A percentile compares a stretch with the other conserved stretches of the same genome.
Evolutionary conservation across 495 filamentous ascomycete genomes (phyloP).

Genomic region (Aspergillus carlsbadensis): DNA sequence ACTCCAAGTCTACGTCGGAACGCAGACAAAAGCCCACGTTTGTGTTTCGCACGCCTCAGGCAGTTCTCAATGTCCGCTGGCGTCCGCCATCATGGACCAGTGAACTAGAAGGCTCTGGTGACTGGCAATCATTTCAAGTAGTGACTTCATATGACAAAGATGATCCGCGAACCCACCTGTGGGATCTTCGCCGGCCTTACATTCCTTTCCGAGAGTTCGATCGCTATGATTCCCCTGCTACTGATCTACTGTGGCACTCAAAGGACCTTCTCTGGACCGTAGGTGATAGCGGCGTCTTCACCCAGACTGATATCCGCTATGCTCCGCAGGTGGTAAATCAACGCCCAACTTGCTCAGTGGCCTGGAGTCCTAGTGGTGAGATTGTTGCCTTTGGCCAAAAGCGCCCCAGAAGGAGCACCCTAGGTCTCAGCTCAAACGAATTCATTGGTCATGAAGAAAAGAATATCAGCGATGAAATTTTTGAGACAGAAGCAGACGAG

Average conservation of each 20-base stretch:
- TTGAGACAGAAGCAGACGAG: constrained; percentile 67
- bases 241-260: constrained; percentile 85
- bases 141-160: constrained; percentile 66
- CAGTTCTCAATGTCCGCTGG: constrained; percentile 81
- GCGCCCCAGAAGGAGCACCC: constrained; percentile 40
- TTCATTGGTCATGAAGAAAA: constrained; percentile 34
- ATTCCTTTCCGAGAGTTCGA: constrained; percentile 86
- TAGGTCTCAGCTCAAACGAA: constrained; percentile 34
- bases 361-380: constrained; percentile 47
- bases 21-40: constrained; percentile 74
- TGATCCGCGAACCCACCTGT: constrained; percentile 75
- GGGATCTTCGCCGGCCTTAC: constrained; percentile 86
- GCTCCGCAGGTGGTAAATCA: constrained; percentile 73
- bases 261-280: constrained; percentile 91
- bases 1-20: constrained; percentile 73
- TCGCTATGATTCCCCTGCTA: constrained; percentile 66
- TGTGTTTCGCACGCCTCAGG: constrained; percentile 60
- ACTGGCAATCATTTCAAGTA: constrained; percentile 66
- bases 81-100: constrained; percentile 75
- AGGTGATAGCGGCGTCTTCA: constrained; percentile 77
- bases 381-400: constrained; percentile 50
- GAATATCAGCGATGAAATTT: constrained; percentile 42
- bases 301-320: constrained; percentile 85
- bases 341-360: constrained; percentile 43
- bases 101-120: constrained; percentile 60